Conservation (phyloP, 2,329 filamentous ascomycete species). For the Thielaviopsis ethacetica region DNA sequence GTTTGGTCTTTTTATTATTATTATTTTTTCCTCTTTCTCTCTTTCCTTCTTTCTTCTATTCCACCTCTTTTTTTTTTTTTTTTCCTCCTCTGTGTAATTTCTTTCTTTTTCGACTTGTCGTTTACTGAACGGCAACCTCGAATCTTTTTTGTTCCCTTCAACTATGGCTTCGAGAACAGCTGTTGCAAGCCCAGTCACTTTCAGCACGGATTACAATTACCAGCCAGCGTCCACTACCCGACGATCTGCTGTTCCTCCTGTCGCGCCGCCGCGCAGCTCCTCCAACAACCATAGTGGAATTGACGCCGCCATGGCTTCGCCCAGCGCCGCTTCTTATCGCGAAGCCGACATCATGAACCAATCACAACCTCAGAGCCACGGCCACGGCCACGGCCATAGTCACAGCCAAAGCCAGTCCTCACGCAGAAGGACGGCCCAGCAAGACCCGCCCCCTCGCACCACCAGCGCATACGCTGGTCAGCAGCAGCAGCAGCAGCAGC, state of each 20-base stretch:
- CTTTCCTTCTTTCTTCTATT: not conserved
- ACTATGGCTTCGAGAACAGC: conserved; percentile 33
- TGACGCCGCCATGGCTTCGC: conserved; percentile 9
- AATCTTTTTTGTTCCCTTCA: conserved; percentile 20
- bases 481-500: not conserved
- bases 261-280: conserved; percentile 67
- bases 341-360: conserved; percentile 4
- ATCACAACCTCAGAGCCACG: conserved; percentile 1
- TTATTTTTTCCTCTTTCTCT: not conserved
- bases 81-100: not conserved
- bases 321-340: conserved; percentile 1
- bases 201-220: conserved; percentile 24
- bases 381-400: not conserved
- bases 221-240: conserved; percentile 30
- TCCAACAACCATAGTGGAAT: conserved; percentile 36
- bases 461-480: conserved; percentile 14
- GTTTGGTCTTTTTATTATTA: not conserved
- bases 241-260: conserved; percentile 47
- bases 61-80: not conserved
- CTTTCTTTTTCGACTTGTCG: not conserved
- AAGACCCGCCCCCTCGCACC: conserved; percentile 23
- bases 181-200: conserved; percentile 25
- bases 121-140: not conserved
- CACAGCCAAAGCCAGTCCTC: conserved; percentile 21
- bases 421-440: conserved; percentile 18